Evolutionary conservation across 257 asterid species (phyloP), one percentile per base, ranked within the genome.

Genomic region (Lithospermum erythrorhizon): DNA sequence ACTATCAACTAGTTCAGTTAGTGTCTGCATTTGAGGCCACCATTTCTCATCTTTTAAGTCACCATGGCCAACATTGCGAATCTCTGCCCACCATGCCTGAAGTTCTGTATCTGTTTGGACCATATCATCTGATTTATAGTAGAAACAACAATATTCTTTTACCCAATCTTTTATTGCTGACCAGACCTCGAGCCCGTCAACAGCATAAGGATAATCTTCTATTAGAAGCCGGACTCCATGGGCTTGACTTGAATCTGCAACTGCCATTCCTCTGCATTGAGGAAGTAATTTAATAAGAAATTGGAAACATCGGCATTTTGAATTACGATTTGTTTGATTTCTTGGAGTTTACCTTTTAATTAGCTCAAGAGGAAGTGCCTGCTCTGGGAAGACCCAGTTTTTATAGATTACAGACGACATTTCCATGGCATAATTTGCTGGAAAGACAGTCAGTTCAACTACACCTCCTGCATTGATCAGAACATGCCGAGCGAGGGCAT

Each of bases 311-410:
- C 49, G 14, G 5, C 49, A 41, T 41, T 9, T 41, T 41, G 49
- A 41, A 41, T 41, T 18, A 41, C 14, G 16, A 13, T 41, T 41
- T 41, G 17, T 41, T 41, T 41, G 49, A 41, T 2, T 41, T 41
- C 18, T 41, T 11, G 49, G 49, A 41, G 5, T 41, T 41, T 41
- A 80, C 90, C 89, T 83, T 61, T 83, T 83, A 22, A 86, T 14
- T 19, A 86, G 77, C 58, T 86, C 95, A 57, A 47, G 72, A 0
- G 95, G 91, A 47, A 86, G 88, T 11, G 91, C 90, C 52, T 86
- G 91, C 25, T 79, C 83, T 0, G 75, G 72, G 54, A 86, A 83
- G 19, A 19, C 59, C 91, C 91, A 83, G 14, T 71, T 68, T 74
- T 74, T 81, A 29, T 86, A 86, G 8, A 77, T 58, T 6, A 29